These are phyloP conservation scores for Malbranchea zuffiana DNA, from an alignment of 2,329 filamentous ascomycete species.

Conservation along the genomic window DNA sequence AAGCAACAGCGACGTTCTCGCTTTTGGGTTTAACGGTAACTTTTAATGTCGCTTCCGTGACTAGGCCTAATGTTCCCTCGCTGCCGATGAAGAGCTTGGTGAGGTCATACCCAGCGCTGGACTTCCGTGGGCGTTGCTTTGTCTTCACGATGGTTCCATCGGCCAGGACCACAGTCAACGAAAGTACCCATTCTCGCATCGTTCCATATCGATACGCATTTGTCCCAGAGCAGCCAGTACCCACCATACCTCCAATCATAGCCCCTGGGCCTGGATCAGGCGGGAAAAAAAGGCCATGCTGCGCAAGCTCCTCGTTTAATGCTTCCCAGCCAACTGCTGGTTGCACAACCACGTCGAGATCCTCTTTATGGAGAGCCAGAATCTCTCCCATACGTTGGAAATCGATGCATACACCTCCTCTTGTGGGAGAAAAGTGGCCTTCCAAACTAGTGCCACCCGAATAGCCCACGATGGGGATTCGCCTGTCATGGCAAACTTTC, in stretches of 20 bases:
- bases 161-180: constrained; percentile 75
- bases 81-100: constrained; percentile 82
- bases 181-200: constrained; percentile 89
- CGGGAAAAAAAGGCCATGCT: constrained; percentile 76
- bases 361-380: constrained; percentile 62
- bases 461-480: constrained; percentile 77
- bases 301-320: constrained; percentile 64
- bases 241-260: constrained; percentile 68
- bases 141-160: constrained; percentile 88
- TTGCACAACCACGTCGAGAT: constrained; percentile 66
- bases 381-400: constrained; percentile 79
- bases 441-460: constrained; percentile 83
- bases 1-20: constrained; percentile 68
- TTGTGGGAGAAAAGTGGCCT: constrained; percentile 74
- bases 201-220: constrained; percentile 90
- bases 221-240: constrained; percentile 53
- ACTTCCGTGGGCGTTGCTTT: constrained; percentile 75
- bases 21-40: constrained; percentile 69
- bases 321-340: constrained; percentile 78
- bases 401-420: constrained; percentile 75
- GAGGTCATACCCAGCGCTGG: constrained; percentile 82
- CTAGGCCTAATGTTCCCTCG: constrained; percentile 81
- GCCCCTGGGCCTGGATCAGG: constrained; percentile 84
- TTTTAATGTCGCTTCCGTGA: constrained; percentile 84
- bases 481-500: constrained; percentile 71